These are phyloP conservation scores for Kernera saxatilis DNA, from an alignment of 345 rosid species.

Conservation along the genomic window DNA sequence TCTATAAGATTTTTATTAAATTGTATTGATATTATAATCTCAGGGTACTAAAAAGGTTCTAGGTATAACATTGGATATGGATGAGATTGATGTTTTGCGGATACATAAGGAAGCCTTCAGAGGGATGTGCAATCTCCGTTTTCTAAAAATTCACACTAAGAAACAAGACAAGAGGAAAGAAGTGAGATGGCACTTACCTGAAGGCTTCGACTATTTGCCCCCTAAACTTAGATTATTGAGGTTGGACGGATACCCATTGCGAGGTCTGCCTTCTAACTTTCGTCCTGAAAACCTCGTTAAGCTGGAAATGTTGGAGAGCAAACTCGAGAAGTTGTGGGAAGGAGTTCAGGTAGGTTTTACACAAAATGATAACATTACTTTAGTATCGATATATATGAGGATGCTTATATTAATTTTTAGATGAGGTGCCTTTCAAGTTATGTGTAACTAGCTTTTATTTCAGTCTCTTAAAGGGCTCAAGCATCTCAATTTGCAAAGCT, in stretches of 20 bases:
- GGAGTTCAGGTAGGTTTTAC: not conserved
- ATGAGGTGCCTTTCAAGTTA: not conserved
- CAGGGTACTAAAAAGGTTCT: slow-evolving; percentile 19
- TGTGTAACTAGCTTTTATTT: not conserved
- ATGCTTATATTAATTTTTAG: too few species aligned
- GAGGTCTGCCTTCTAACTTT: not conserved
- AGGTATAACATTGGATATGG: slow-evolving; percentile 9
- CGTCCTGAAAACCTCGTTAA: not conserved
- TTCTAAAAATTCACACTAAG: not conserved
- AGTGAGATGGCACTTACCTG: not conserved
- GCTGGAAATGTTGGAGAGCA: not conserved
- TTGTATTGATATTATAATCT: too few species aligned
- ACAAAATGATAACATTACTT: too few species aligned
- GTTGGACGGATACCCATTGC: not conserved
- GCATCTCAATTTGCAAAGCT: not conserved
- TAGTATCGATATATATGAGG: too few species aligned
- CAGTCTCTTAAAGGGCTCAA: too few species aligned
- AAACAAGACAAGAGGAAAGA: not conserved
- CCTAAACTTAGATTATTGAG: not conserved
- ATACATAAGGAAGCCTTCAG: not conserved
- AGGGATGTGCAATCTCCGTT: slow-evolving; percentile 15
- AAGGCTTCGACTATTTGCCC: not conserved
- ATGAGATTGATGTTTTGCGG: not conserved
- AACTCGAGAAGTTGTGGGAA: not conserved
- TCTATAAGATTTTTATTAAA: too few species aligned